A percentile compares a stretch with the other conserved stretches of the same genome.
Conservation (phyloP, 768 basidiomycete species). For the Flagelloscypha sp. region DNA sequence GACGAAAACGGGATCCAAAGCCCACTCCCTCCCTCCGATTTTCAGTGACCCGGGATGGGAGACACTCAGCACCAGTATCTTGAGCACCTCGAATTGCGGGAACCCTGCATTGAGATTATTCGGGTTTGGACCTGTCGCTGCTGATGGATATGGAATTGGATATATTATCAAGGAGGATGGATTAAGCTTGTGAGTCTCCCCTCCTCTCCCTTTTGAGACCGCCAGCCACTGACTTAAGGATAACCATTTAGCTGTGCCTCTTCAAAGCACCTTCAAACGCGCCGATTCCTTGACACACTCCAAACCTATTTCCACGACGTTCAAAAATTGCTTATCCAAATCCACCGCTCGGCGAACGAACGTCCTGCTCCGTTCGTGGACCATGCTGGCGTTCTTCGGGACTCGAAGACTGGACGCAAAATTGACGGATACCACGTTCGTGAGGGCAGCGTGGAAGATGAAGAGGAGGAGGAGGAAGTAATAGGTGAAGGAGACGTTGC, state of each 20-base stretch:
- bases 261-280: slow-evolving; percentile 92
- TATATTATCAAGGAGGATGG: slow-evolving; percentile 98
- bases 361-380: slow-evolving; percentile 75
- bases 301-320: slow-evolving; percentile 76
- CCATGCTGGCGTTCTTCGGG: slow-evolving; percentile 62
- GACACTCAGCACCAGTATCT: slow-evolving; percentile 72
- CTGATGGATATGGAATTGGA: slow-evolving; percentile 92
- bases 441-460: slow-evolving; percentile 27
- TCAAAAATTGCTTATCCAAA: slow-evolving; percentile 69
- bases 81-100: slow-evolving; percentile 97
- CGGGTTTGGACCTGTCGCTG: slow-evolving; percentile 92
- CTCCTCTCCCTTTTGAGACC: slow-evolving; percentile 25
- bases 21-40: slow-evolving; percentile 54
- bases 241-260: slow-evolving; percentile 60
- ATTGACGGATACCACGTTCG: slow-evolving; percentile 54
- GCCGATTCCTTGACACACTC: slow-evolving; percentile 81
- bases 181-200: slow-evolving; percentile 59
- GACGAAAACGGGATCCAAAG: slow-evolving; percentile 5
- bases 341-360: slow-evolving; percentile 81
- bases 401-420: slow-evolving; percentile 68
- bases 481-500: no score
- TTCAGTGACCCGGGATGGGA: slow-evolving; percentile 87
- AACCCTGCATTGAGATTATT: slow-evolving; percentile 89
- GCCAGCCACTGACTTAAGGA: not conserved
- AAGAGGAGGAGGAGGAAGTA: slow-evolving; percentile 52